Conservation (phyloP, 2,329 filamentous ascomycete species). For the Trichophyton equinum region DNA sequence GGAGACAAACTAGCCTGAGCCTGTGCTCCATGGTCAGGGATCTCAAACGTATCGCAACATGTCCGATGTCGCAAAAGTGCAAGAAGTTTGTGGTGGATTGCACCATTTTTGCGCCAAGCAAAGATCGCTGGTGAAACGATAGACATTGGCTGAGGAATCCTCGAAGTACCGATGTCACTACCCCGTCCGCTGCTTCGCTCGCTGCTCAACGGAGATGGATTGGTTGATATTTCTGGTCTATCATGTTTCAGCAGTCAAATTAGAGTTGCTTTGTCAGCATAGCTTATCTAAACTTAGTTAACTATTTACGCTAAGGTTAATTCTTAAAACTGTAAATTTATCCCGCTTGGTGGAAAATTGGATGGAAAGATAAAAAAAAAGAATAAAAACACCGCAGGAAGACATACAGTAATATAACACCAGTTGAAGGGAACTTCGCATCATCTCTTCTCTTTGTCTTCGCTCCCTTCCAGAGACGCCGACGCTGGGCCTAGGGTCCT, state of each 20-base stretch:
- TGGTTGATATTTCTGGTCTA: neutral
- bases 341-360: neutral
- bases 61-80: neutral
- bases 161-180: too few species aligned
- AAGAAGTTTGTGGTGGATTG: neutral
- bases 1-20: too few species aligned
- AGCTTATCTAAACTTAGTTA: neutral
- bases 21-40: neutral
- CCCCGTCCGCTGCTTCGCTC: too few species aligned
- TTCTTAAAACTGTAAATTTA: neutral
- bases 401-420: too few species aligned
- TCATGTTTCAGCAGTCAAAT: neutral
- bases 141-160: neutral
- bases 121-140: neutral
- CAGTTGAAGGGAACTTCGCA: neutral
- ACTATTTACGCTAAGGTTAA: neutral
- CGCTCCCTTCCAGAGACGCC: neutral
- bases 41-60: neutral
- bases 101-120: neutral
- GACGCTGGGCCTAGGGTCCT: constrained; percentile 35
- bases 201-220: too few species aligned
- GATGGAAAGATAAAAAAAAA: neutral
- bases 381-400: neutral
- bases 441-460: neutral
- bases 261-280: neutral